Evolutionary conservation across 257 asterid genomes (phyloP), one percentile per base, ranked within the genome.

Genomic region (Lithospermum erythrorhizon): DNA sequence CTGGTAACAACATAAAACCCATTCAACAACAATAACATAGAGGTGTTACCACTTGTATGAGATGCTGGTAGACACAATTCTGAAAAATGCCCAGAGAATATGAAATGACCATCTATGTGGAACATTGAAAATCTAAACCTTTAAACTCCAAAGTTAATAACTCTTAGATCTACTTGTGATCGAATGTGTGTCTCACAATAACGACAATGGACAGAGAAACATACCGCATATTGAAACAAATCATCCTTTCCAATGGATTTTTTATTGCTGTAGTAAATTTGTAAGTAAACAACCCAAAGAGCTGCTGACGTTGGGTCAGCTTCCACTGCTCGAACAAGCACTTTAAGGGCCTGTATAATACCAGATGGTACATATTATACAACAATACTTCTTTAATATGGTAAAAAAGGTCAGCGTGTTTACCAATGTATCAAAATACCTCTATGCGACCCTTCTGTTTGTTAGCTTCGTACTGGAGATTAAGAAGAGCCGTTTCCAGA

Each of bases 211-310:
- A 6, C 21, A 49, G 21, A 61, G 63, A 21, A 51, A 61, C 78
- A 59, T 79, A 79, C 84, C 71, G 84, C 77, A 58, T 6, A 68
- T 56, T 41, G 61, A 75, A 76, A 76, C 64, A 76, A 55, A 68
- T 79, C 82, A 29, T 76, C 78, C 74, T 65, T 68, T 16, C 70
- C 78, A 68, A 71, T 69, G 23, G 78, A 66, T 37, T 73, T 76
- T 61, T 76, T 77, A 67, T 69, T 72, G 76, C 77, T 68, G 54
- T 79, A 79, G 74, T 62, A 76, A 68, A 79, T 61, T 58, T 61
- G 80, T 68, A 79, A 70, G 69, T 76, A 76, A 57, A 68, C 72
- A 58, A 76, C 70, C 84, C 84, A 79, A 47, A 79, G 78, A 69
- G 68, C 64, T 47, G 62, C 53, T 47, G 82, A 76, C 5, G 70